Evolutionary conservation across 2,329 filamentous ascomycete genomes (phyloP), one percentile per base, ranked within the genome.

Genomic region (Nothopassalora personata): DNA sequence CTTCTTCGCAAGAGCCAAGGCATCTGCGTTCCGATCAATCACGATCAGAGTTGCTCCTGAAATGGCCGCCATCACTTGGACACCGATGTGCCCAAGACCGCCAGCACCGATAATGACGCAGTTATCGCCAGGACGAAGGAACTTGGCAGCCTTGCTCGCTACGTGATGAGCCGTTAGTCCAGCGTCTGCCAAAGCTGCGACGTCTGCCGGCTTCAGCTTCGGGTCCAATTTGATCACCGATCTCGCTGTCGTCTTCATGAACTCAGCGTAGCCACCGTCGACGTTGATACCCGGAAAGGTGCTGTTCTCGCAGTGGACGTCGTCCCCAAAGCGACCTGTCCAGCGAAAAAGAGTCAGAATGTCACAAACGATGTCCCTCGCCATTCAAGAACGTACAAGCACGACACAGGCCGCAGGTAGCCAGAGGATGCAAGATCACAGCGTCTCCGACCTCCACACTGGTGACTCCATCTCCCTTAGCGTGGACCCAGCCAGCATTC

Each of bases 11-110:
- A 68, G 56, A 13, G 54, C 60, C 15, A 68, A 58, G 10, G 66
- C 66, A 36, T 63, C 63, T 2, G 60, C 47, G 45, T 68, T 68
- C 11, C 56, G 61, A 27, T 68, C 66, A 46, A 68, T 62, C 5
- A 68, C 65, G 27, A 68, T 58, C 5, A 68, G 53, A 9, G 64
- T 67, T 10, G 66, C 66, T 46, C 63, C 64, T 19, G 59, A 63
- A 39, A 68, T 66, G 11, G 66, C 66, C 45, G 63, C 63, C 66
- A 67, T 64, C 23, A 67, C 65, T 36, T 68, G 65, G 15, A 68
- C 64, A 5, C 66, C 65, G 30, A 67, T 66, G 56, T 67, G 64
- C 13, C 64, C 63, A 7, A 67, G 58, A 28, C 65, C 66, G 19
- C 66, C 66, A 11, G 66, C 66, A 2, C 66, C 66, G 36, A 68